A percentile compares a stretch with the other conserved stretches of the same genome.
phyloP scores from a whole-genome alignment of 306 rosid genomes.

The Castanea mollissima region DNA sequence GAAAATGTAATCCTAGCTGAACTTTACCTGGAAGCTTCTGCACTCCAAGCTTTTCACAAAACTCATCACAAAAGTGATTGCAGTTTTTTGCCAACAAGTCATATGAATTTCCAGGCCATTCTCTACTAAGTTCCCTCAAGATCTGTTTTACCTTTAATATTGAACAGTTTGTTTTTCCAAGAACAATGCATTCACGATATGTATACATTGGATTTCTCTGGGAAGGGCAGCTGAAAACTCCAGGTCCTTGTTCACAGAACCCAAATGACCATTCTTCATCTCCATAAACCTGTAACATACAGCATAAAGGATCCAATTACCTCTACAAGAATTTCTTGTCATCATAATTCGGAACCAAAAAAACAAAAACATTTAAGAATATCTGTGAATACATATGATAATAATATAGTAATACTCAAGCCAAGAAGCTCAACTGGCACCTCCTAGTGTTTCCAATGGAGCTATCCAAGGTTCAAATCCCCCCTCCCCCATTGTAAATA shows the following conservation, averaged over 20 bases:
- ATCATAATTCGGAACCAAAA: not conserved
- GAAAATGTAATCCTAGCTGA: not conserved
- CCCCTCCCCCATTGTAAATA: too few relatives aligned
- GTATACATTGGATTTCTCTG: conserved; percentile 94
- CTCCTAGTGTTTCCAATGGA: too few relatives aligned
- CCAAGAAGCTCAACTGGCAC: too few relatives aligned
- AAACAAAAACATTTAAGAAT: not conserved
- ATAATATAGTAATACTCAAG: too few relatives aligned
- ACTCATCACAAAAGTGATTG: conserved; percentile 97
- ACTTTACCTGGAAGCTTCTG: conserved; percentile 90
- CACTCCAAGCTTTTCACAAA: conserved; percentile 83
- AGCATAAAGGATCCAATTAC: conserved; percentile 17
- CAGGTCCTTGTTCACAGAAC: conserved; percentile 92
- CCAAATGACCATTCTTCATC: conserved; percentile 99
- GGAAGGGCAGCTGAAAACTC: conserved; percentile 95
- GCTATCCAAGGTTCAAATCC: too few relatives aligned
- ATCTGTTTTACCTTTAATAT: conserved; percentile 80
- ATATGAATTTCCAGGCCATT: conserved; percentile 90
- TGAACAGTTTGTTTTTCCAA: conserved; percentile 70
- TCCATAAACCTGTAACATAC: conserved; percentile 62
- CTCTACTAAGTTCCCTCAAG: conserved; percentile 94
- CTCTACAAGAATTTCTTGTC: conserved; percentile 9
- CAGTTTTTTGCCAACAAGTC: conserved; percentile 93
- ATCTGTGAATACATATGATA: too few relatives aligned
- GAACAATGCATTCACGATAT: conserved; percentile 68